Base-by-base conservation (phyloP, 257 asterid species). In the Nicotiana noctiflora region DNA sequence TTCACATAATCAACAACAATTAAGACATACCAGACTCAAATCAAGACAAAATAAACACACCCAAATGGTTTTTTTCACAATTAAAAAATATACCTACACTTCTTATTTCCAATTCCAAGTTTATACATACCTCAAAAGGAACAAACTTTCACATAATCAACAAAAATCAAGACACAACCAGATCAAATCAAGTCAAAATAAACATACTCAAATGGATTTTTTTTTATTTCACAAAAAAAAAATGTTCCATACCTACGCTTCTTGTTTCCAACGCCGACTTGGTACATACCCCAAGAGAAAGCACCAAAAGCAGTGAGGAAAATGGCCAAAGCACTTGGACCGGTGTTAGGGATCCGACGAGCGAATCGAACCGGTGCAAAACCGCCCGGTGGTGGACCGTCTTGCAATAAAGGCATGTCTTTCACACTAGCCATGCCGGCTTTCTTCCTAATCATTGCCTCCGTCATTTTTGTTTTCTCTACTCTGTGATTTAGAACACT, bases 321-420 rank as follows among this genome's bases (percentile, higher is more conserved):
- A 78, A 93, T 93, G 79, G 96, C 98, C 66, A 89, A 80, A 52
- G 97, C 97, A 74, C 98, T 92, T 25, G 98, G 98, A 4, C 99
- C 97, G 3, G 80, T 83, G 81, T 82, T 92, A 0, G 98, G 97
- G 81, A 93, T 93, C 90, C 98, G 88, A 51, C 98, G 92, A 13
- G 96, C 97, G 80, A 83, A 95, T 80, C 97, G 83, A 70, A 95
- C 95, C 82, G 98, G 97, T 2, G 99, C 97, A 75, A 95, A 95
- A 3, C 99, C 99, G 6, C 97, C 99, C 2, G 96, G 97, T 27
- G 99, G 99, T 78, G 99, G 97, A 34, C 97, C 97, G 82, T 95
- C 98, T 84, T 95, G 98, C 49, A 95, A 84, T 15, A 92, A n/a
- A 37, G 97, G 98, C 99, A 93, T 95, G 56, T 95, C 98, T 88